Evolutionary conservation across 2,329 filamentous ascomycete genomes (phyloP), one percentile per base, ranked within the genome.

Genomic region (Penicillium sp.): DNA sequence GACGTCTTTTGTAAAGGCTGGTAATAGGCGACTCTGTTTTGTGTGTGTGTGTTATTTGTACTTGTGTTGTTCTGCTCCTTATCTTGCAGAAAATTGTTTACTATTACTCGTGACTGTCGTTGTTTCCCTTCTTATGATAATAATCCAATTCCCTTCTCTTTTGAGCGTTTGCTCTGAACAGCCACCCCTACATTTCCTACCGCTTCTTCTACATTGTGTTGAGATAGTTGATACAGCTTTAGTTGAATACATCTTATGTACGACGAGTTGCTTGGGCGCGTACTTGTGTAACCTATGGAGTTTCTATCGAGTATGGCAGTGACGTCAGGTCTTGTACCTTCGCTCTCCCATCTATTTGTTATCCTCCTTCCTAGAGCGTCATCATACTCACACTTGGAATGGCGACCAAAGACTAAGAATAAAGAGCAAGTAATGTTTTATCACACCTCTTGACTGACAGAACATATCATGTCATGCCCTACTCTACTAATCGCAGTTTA

Each of bases 1-100:
- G 60, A 65, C 63, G 64, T 67, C 60, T 66, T 48, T 12, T 70
- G 68, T 73, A 72, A 67, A 73, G 65, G 68, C 64, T 64, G 66
- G 64, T 68, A 65, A 66, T 69, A 66, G 68, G 68, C 66, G 68
- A 70, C 61, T 66, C 8, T 64, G 61, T 61, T 60, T 59, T 51
- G 40, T 47, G 38, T 60, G 47, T 48, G 33, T 52, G 50, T 53
- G 21, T 43, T 48, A 43, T 58, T 47, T 49, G 30, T 42, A n/a
- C 52, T 42, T 30, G 43, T 55, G 35, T 35, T 56, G 42, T 52
- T 46, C 24, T 46, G 52, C 53, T 56, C 35, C 20, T 43, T 40
- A 52, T 43, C 21, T 53, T 12, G 47, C 57, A 53, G 47, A 55
- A 59, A 58, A 57, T 51, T 56, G 42, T 50, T 43, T 38, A 48